Evolutionary conservation across 768 basidiomycete genomes (phyloP).

Genomic region (Serendipita sp.): DNA sequence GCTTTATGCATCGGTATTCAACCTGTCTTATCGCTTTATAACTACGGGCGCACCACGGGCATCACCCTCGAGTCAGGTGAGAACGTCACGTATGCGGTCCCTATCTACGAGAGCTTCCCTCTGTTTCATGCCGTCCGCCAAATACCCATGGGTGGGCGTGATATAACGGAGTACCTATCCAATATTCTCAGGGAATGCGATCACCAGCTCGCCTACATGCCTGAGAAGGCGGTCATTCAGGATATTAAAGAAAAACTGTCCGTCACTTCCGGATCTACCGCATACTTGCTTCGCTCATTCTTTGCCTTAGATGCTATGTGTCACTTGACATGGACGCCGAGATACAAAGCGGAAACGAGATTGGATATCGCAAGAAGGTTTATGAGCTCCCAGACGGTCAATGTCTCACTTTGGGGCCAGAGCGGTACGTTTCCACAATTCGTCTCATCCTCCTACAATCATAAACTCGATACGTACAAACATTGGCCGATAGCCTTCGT

Average conservation of each 20-base stretch:
- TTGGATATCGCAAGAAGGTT: conserved; percentile 49
- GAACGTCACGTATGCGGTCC: conserved; percentile 55
- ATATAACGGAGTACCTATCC: conserved; percentile 42
- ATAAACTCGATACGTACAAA: not conserved
- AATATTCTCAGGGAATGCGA: conserved; percentile 43
- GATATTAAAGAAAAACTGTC: conserved; percentile 66
- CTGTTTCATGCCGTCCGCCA: conserved; percentile 54
- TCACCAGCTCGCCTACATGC: conserved; percentile 45
- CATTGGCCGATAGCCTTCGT: not conserved
- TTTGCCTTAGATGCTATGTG: conserved; percentile 35
- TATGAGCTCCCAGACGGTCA: conserved; percentile 58
- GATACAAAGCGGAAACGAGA: conserved; percentile 50
- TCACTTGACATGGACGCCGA: conserved; percentile 60
- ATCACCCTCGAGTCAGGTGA: conserved; percentile 63
- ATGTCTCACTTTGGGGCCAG: conserved; percentile 67
- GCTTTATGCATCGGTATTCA: conserved; percentile 88
- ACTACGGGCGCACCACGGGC: conserved; percentile 55
- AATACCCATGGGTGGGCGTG: conserved; percentile 50
- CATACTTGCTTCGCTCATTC: not conserved
- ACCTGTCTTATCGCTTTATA: conserved; percentile 69
- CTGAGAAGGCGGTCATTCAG: conserved; percentile 43
- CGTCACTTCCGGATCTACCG: conserved; percentile 35
- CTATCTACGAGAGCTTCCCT: conserved; percentile 58
- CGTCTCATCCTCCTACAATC: conserved; percentile 19
- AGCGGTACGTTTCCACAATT: conserved; percentile 39